These are phyloP conservation scores for Diaporthe batatas DNA, from an alignment of 2,329 filamentous ascomycete genomes.

Conservation along the genomic window DNA sequence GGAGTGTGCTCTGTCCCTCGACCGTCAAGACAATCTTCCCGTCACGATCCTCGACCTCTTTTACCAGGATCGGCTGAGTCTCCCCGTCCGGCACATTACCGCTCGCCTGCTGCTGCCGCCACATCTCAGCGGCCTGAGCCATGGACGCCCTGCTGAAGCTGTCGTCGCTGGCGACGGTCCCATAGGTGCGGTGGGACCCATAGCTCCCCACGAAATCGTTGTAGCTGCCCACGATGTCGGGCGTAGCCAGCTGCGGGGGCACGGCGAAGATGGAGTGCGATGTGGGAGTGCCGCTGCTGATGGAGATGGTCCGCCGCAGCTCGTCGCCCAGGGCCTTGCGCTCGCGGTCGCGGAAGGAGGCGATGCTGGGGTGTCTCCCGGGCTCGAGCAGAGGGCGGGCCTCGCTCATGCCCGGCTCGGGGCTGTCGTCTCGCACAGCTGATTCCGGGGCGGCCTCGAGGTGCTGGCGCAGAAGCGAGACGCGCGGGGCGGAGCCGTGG, in stretches of 20 bases:
- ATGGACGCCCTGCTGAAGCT: conserved; percentile 60
- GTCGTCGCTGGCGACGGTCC: conserved; percentile 61
- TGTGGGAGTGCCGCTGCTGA: conserved; percentile 49
- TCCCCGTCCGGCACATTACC: conserved; percentile 68
- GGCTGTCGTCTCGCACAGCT: conserved; percentile 46
- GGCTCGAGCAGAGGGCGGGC: conserved; percentile 36
- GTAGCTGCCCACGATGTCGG: conserved; percentile 80
- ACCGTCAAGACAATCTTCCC: conserved; percentile 87
- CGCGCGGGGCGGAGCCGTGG: conserved; percentile 44
- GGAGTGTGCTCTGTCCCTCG: conserved; percentile 93
- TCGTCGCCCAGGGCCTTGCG: conserved; percentile 62
- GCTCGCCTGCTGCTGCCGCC: conserved; percentile 65
- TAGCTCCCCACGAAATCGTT: conserved; percentile 80
- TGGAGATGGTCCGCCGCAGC: conserved; percentile 51
- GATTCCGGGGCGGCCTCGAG: conserved; percentile 58
- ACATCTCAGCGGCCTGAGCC: conserved; percentile 63
- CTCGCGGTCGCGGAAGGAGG: conserved; percentile 60
- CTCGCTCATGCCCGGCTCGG: conserved; percentile 47
- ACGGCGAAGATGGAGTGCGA: conserved; percentile 68
- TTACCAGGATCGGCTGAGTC: conserved; percentile 83
- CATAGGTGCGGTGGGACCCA: conserved; percentile 68
- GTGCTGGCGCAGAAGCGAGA: conserved; percentile 66
- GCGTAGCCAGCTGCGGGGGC: conserved; percentile 73
- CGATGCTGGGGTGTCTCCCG: conserved; percentile 44
- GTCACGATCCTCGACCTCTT: conserved; percentile 84